Evolutionary conservation across 345 rosid species (phyloP), one percentile per base, ranked within the genome.

Genomic region (Lumnitzera littorea): DNA sequence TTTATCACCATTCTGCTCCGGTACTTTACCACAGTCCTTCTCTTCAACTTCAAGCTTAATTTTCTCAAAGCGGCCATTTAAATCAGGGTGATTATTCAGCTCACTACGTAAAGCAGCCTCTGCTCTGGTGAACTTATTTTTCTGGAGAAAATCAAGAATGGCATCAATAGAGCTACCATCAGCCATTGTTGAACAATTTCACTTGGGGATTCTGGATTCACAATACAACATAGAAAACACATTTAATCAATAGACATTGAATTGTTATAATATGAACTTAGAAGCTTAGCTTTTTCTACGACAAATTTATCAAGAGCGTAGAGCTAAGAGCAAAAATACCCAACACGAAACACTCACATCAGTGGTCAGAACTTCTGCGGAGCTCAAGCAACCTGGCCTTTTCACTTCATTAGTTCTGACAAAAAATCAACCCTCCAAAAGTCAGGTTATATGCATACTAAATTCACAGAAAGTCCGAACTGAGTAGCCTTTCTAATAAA

Each of bases 21-120:
- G 70, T 20, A 67, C 66, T 61, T 68, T 78, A 27, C 75, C 70
- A 11, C 71, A 61, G 23, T 74, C 82, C 68, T 83, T 27, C 31
- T 80, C 24, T 77, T 36, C 43, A 36, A 36, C 86, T 65, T 75
- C 92, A 4, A 88, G 67, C 27, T 53, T 62, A 62, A 84, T 89
- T 47, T 75, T 91, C 69, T 79, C 78, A 78, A 88, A 76, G 51
- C 86, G 76, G 11, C 83, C 89, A 78, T 84, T 91, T 53, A 88
- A 71, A 77, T 94, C 97, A 72, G 91, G 82, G 24, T 46, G 81
- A 73, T 69, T 76, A 52, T 55, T 62, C 2, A 95, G 84, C 87
- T 95, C 99, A 66, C 88, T 70, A 53, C 89, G 95, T 70, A 95
- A 72, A 62, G 99, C 97, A 61, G 91, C 91, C 84, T 95, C 99